A percentile compares a stretch with the other conserved stretches of the same genome.
Evolutionary conservation across 306 rosid species (phyloP).

Genomic region (Hylodesmum podocarpum): DNA sequence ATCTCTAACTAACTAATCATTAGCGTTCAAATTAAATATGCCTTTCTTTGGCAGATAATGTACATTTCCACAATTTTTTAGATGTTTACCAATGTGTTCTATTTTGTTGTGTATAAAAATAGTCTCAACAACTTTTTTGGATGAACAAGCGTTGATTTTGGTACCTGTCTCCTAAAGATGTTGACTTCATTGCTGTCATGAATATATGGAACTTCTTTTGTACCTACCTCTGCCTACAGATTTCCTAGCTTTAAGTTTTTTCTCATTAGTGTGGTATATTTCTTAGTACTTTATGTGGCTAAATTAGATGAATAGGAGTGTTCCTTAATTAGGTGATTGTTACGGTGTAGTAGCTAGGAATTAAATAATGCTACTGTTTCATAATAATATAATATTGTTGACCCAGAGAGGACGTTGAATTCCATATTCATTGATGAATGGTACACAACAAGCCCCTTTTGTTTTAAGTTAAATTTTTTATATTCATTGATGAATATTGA

Average conservation of each 20-base stretch:
- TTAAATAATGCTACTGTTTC: not conserved
- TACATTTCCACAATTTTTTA: not conserved
- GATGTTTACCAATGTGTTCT: not conserved
- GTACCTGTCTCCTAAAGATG: constrained; percentile 37
- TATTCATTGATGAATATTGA: no score
- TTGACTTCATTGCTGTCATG: constrained; percentile 40
- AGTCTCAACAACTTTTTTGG: constrained; percentile 13
- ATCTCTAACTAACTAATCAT: constrained; percentile 53
- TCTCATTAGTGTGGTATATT: not conserved
- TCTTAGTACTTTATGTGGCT: not conserved
- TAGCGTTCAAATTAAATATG: not conserved
- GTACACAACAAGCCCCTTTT: not conserved
- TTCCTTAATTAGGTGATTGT: not conserved
- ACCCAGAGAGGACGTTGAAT: not conserved
- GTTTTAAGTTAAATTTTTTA: not conserved
- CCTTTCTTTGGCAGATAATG: not conserved
- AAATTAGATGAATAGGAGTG: not conserved
- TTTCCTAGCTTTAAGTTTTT: constrained; percentile 2
- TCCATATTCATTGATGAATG: not conserved
- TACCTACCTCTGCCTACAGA: not conserved
- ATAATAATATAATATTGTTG: not conserved
- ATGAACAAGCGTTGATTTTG: constrained; percentile 8
- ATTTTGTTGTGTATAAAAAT: not conserved
- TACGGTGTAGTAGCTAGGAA: not conserved
- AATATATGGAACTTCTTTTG: constrained; percentile 20